phyloP scores from a whole-genome alignment of 2,329 filamentous ascomycete genomes.

The Penicillium crustosum region DNA sequence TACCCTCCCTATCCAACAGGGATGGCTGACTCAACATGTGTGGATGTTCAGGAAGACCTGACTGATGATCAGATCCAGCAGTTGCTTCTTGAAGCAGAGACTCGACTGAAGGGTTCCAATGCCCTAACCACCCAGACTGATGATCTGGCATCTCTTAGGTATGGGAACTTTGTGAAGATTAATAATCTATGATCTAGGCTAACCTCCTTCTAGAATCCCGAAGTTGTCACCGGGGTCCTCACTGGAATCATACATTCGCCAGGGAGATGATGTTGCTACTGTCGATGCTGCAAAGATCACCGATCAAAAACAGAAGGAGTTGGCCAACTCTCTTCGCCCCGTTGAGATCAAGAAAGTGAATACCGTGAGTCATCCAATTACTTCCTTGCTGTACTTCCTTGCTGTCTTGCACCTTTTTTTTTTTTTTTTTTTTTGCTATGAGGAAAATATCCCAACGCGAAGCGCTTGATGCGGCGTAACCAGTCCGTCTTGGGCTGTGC shows the following conservation, averaged over 20 bases:
- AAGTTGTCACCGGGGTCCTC: slow-evolving; percentile 50
- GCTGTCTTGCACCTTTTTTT: neutral
- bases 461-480: slow-evolving; percentile 68
- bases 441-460: slow-evolving; percentile 72
- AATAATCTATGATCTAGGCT: neutral
- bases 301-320: slow-evolving; percentile 45
- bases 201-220: slow-evolving; percentile 44
- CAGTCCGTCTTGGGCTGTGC: slow-evolving; percentile 77
- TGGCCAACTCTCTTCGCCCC: slow-evolving; percentile 26
- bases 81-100: slow-evolving; percentile 64
- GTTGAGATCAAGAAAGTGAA: slow-evolving; percentile 44
- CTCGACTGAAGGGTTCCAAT: slow-evolving; percentile 48
- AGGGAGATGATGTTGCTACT: slow-evolving; percentile 53
- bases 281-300: slow-evolving; percentile 55
- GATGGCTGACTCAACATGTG: slow-evolving; percentile 20
- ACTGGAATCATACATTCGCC: slow-evolving; percentile 56
- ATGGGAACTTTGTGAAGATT: neutral
- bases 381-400: neutral
- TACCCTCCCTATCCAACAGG: slow-evolving; percentile 16
- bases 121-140: slow-evolving; percentile 20
- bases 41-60: slow-evolving; percentile 46
- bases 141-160: slow-evolving; percentile 16
- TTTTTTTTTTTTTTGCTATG: slow-evolving; percentile 51
- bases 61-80: slow-evolving; percentile 64
- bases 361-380: slow-evolving; percentile 49